phyloP scores from a whole-genome alignment of 805 yeast species.

The Sugiyamaella marilandica region DNA sequence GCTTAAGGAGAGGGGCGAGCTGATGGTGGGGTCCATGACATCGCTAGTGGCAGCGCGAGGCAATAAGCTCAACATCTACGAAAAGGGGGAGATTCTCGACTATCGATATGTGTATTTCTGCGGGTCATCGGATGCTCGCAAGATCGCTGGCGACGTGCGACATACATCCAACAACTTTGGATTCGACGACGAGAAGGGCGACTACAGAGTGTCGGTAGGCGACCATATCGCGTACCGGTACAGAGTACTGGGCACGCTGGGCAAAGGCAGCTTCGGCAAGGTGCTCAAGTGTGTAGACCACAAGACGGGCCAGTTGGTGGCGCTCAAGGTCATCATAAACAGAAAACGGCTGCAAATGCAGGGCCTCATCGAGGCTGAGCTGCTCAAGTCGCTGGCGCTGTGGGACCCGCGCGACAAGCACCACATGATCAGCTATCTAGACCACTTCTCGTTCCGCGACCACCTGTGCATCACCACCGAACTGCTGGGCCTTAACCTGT shows the following conservation, averaged over 20 bases:
- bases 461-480: slow-evolving; percentile 82
- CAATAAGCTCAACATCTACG: slow-evolving; percentile 44
- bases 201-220: slow-evolving; percentile 48
- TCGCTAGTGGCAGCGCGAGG: slow-evolving; percentile 22
- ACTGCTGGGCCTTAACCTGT: slow-evolving; percentile 60
- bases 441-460: slow-evolving; percentile 73
- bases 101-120: slow-evolving; percentile 46
- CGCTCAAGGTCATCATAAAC: slow-evolving; percentile 72
- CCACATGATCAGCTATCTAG: slow-evolving; percentile 50
- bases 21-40: slow-evolving; percentile 15
- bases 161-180: slow-evolving; percentile 49
- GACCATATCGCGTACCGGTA: slow-evolving; percentile 78
- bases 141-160: slow-evolving; percentile 22
- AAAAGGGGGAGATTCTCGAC: slow-evolving; percentile 56
- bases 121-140: slow-evolving; percentile 35
- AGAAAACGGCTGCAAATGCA: slow-evolving; percentile 70
- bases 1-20: slow-evolving; percentile 8
- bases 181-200: slow-evolving; percentile 65
- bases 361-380: slow-evolving; percentile 70
- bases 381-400: slow-evolving; percentile 47
- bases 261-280: slow-evolving; percentile 79
- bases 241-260: slow-evolving; percentile 54
- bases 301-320: slow-evolving; percentile 52
- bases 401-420: slow-evolving; percentile 32
- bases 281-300: slow-evolving; percentile 69